Evolutionary conservation across 2,329 filamentous ascomycete genomes (phyloP), one percentile per base, ranked within the genome.

Genomic region (Paecilomyces fulvus): DNA sequence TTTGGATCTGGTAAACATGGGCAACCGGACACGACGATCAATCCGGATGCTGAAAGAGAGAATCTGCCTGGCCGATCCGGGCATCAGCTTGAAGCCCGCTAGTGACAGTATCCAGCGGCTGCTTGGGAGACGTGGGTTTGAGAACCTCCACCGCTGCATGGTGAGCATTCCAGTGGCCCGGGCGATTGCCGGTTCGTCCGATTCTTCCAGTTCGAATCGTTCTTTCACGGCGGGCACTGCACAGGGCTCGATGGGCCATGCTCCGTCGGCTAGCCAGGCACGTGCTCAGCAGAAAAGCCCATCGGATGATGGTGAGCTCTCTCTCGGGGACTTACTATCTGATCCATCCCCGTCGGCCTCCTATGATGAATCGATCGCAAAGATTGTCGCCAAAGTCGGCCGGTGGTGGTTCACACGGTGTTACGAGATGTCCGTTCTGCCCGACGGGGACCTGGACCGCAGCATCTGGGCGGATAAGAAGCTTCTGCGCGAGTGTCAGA

Each of bases 401-500:
- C 83, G 94, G 49, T 97, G 92, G 90, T 99, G 94, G 94, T 97
- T 96, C 73, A 89, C 85, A 9, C 84, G 88, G 54, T 96, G 92
- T 77, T 97, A 96, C 70, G 92, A 96, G 73, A 83, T 81, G 56
- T 79, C 82, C 3, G 78, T 85, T 8, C 72, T 82, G 58, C 69
- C 72, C 1, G 73, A 79, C 58, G 70, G 76, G 52, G 69, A 78
- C 52, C 74, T 77, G 51, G 75, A 77, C 50, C 83, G 73, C 58
- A 87, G 88, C 69, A 89, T 97, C 62, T 97, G 92, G 87, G 81
- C 80, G 51, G 88, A 96, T 67, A 83, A 80, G 55, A 80, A 80
- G 9, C 75, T 97, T 28, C 77, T 97, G 51, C 78, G 83, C 14
- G 94, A 99, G 74, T 96, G 92, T 66, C 89, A 95, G 73, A 86